Percentiles rank a stretch among this genome's conserved stretches.
Evolutionary conservation across 2,329 filamentous ascomycete genomes (phyloP).

Genomic region (Ascochyta clinopodiicola): DNA sequence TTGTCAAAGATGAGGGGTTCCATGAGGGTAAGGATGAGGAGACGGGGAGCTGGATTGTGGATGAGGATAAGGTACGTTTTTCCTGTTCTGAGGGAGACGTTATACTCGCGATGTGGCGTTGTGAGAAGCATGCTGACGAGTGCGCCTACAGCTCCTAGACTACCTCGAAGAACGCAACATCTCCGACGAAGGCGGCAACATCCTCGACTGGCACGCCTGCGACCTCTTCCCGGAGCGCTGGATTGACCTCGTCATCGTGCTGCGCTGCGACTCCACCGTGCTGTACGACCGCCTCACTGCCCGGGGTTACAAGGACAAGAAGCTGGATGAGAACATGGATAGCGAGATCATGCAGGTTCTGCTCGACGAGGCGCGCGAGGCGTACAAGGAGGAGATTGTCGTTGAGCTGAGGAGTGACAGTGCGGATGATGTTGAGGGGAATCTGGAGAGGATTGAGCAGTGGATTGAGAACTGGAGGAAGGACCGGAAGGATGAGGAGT

Average conservation of each 20-base stretch:
- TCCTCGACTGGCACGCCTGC: conserved; percentile 98
- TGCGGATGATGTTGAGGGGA: conserved; percentile 86
- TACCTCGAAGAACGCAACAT: conserved; percentile 81
- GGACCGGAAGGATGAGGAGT: conserved; percentile 58
- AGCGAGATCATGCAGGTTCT: conserved; percentile 97
- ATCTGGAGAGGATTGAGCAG: conserved; percentile 79
- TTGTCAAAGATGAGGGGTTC: conserved; percentile 87
- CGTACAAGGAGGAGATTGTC: conserved; percentile 85
- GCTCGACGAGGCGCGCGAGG: conserved; percentile 85
- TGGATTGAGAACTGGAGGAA: conserved; percentile 87
- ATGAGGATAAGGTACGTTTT: conserved; percentile 82
- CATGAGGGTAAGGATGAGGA: conserved; percentile 89
- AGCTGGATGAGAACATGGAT: conserved; percentile 95
- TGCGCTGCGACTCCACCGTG: conserved; percentile 79
- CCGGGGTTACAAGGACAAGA: conserved; percentile 81
- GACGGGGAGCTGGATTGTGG: conserved; percentile 87
- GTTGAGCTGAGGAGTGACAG: conserved; percentile 86
- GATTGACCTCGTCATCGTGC: conserved; percentile 93
- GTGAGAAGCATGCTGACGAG: background rate
- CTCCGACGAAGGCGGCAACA: conserved; percentile 72
- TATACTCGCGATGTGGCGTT: background rate
- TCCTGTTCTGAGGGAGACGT: background rate
- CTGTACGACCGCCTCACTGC: conserved; percentile 84
- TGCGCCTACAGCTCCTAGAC: conserved; percentile 72
- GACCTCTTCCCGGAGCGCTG: conserved; percentile 91